Base-by-base conservation (phyloP, 306 rosid genomes). In the Crataegus laevigata region DNA sequence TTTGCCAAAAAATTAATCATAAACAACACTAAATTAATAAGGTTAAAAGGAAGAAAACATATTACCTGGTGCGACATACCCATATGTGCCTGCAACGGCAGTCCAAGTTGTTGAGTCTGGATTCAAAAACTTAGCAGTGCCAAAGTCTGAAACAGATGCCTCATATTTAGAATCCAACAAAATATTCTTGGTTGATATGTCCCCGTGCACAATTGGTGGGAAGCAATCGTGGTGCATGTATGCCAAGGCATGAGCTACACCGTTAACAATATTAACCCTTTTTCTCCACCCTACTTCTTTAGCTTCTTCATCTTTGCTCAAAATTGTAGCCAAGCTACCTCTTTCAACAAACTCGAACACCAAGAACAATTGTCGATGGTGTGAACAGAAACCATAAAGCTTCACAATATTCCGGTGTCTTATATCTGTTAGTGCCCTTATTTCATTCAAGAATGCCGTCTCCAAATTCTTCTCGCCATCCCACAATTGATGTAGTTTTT, bases 151-250 rank as follows among this genome's bases (percentile, higher is more conserved):
- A 28, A 74, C 71, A 47, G 0, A 67, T 4, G 75, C 71, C 6
- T 25, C 71, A 34, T 58, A 34, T 14, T 79, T 22, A 34, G 22
- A 15, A 68, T 68, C 52, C 29, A 79, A 12, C 58, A 79, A 60
- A 47, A 79, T 6, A 36, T 79, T 79, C 47, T 74, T 59, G 75
- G 75, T 79, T 14, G 78, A 58, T 30, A 73, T 55, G 73, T 73
- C 75, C 13, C 75, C 34, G 26, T 73, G 75, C 3, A 79, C 68
- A 66, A 73, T 79, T 5, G 74, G 74, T 28, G 52, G 73, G 29
- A 75, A 1, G 4, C 78, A 67, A 50, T 73, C 75, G 5, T 74
- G 66, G 50, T 79, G 83, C 83, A 79, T 43, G 25, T 79, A 79
- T 8, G 43, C 36, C 26, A 79, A 67, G 42, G 83, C 83, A 26